Conservation (phyloP, 2,329 filamentous ascomycete species). For the Neonectria punicea region DNA sequence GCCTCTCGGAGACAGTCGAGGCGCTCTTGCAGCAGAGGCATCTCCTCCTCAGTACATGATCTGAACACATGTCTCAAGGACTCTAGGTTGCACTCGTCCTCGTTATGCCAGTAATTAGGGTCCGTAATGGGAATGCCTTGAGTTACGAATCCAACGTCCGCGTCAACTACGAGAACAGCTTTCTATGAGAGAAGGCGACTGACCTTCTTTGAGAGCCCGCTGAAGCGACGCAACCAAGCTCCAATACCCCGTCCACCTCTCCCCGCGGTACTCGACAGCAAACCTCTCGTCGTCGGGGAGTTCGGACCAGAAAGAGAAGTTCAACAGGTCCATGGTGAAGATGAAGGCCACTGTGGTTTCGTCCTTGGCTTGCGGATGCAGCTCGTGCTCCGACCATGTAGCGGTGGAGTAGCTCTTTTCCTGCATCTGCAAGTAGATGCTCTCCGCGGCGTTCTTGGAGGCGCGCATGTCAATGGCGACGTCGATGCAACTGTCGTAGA, state of each 20-base stretch:
- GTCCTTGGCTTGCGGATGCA: conserved; percentile 87
- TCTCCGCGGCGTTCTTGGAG: conserved; percentile 83
- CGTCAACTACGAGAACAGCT: conserved; percentile 12
- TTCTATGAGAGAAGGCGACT: conserved; percentile 26
- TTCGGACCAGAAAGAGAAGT: conserved; percentile 97
- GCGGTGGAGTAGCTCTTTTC: conserved; percentile 84
- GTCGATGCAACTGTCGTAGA: conserved; percentile 93
- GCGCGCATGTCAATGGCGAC: conserved; percentile 87
- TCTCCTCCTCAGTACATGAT: conserved; percentile 85
- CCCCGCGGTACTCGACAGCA: conserved; percentile 82
- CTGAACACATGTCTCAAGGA: conserved; percentile 82
- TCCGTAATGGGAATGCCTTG: conserved; percentile 87
- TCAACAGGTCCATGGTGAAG: conserved; percentile 96
- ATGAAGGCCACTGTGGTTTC: conserved; percentile 88
- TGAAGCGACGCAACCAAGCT: conserved; percentile 89
- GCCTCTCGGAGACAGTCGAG: conserved; percentile 85
- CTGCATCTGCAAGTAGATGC: conserved; percentile 85
- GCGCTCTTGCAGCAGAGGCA: conserved; percentile 84
- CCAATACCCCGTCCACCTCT: conserved; percentile 94
- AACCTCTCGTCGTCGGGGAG: conserved; percentile 76
- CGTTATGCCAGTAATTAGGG: conserved; percentile 85
- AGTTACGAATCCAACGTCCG: neutral
- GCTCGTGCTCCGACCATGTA: conserved; percentile 87
- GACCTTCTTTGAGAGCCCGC: conserved; percentile 86
- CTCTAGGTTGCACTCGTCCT: conserved; percentile 79